phyloP scores from a whole-genome alignment of 352 stramenopile species.

The Globisporangium middletonii region DNA sequence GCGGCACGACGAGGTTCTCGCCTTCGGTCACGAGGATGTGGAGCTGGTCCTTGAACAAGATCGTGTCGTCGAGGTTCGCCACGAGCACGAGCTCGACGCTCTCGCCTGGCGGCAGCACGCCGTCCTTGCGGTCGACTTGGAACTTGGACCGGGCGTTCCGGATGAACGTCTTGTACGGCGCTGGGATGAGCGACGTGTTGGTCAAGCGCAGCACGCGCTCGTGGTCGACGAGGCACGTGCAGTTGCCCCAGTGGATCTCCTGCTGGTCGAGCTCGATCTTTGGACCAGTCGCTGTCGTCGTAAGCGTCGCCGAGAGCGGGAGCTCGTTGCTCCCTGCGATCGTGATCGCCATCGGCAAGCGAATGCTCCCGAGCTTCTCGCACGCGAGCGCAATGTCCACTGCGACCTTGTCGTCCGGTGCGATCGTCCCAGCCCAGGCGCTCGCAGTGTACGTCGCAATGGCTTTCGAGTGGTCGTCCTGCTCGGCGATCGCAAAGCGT shows the following conservation, averaged over 20 bases:
- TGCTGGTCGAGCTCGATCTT: slow-evolving; percentile 77
- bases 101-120: slow-evolving; percentile 76
- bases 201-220: slow-evolving; percentile 66
- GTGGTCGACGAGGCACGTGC: slow-evolving; percentile 85
- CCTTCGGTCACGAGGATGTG: slow-evolving; percentile 91
- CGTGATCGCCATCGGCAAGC: slow-evolving; percentile 82
- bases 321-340: slow-evolving; percentile 86
- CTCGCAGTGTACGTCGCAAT: slow-evolving; percentile 78
- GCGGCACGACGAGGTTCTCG: slow-evolving; percentile 84
- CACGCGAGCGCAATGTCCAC: slow-evolving; percentile 85
- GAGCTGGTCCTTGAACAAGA: slow-evolving; percentile 90
- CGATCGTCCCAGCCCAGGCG: slow-evolving; percentile 59
- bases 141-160: slow-evolving; percentile 91
- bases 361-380: slow-evolving; percentile 88
- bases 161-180: slow-evolving; percentile 91
- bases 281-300: slow-evolving; percentile 76
- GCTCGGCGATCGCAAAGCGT: slow-evolving; percentile 86
- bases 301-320: slow-evolving; percentile 85
- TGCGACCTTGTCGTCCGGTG: slow-evolving; percentile 38
- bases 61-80: slow-evolving; percentile 92
- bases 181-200: slow-evolving; percentile 89
- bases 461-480: slow-evolving; percentile 82
- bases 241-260: slow-evolving; percentile 89
- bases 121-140: slow-evolving; percentile 86
- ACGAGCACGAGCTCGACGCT: slow-evolving; percentile 67